A percentile compares a stretch with the other conserved stretches of the same genome.
These are phyloP conservation scores for Nothopassalora personata DNA, from an alignment of 2,329 filamentous ascomycete genomes.

Conservation along the genomic window DNA sequence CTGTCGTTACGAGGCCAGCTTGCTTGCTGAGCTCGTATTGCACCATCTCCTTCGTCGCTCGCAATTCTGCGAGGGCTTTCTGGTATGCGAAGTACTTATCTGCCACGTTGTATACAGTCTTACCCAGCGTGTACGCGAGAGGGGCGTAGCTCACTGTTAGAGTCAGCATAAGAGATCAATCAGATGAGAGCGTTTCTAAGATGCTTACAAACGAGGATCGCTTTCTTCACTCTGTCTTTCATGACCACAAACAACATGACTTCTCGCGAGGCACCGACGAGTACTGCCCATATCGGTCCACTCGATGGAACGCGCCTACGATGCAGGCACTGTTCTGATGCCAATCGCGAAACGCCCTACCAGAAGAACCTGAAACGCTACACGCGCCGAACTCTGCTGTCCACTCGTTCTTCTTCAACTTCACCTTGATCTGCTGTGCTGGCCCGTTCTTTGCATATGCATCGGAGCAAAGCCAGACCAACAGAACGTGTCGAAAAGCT, in stretches of 20 bases:
- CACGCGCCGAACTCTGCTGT: background rate
- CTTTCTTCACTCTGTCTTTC: background rate
- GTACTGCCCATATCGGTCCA: background rate
- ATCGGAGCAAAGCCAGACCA: background rate
- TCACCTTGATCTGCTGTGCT: background rate
- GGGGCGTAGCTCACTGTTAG: background rate
- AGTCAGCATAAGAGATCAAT: background rate
- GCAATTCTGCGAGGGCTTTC: background rate
- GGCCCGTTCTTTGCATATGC: constrained; percentile 1
- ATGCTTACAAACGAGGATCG: background rate
- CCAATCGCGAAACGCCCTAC: background rate
- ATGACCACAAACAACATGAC: background rate
- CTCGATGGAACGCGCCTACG: background rate
- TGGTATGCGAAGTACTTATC: background rate
- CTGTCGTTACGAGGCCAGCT: too few relatives aligned
- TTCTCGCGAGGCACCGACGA: background rate
- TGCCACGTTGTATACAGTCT: background rate
- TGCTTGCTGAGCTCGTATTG: background rate
- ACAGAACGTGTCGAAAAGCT: background rate
- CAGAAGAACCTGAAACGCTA: background rate
- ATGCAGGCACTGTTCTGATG: background rate
- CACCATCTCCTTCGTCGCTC: background rate
- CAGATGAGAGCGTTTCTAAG: background rate
- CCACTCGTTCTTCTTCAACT: background rate
- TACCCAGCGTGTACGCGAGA: background rate